These are phyloP conservation scores for Kernera saxatilis DNA, from an alignment of 345 rosid species.

Conservation along the genomic window DNA sequence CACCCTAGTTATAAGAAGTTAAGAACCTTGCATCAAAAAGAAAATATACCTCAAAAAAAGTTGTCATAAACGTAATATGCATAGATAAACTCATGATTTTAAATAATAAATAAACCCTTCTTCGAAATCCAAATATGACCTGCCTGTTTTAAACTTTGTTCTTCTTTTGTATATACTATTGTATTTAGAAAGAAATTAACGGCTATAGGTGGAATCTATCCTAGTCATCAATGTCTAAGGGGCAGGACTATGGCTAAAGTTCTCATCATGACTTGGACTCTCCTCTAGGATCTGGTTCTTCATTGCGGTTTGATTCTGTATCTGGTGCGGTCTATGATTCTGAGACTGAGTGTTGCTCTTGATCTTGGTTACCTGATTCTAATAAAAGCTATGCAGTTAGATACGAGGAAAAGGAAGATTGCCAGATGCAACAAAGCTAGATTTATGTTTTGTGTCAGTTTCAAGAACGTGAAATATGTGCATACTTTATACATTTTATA, in stretches of 20 bases:
- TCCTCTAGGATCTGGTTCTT: neutral
- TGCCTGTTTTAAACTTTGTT: neutral
- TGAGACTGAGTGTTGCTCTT: conserved; percentile 15
- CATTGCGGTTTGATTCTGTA: neutral
- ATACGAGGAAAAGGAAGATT: neutral
- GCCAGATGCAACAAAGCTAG: neutral
- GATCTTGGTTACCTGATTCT: conserved; percentile 38
- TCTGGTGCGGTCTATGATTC: neutral
- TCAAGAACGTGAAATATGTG: neutral
- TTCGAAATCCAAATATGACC: neutral
- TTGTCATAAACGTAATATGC: neutral
- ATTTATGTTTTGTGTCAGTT: neutral
- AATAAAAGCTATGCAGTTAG: conserved; percentile 7
- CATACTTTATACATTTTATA: neutral
- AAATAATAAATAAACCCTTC: neutral
- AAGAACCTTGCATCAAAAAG: neutral
- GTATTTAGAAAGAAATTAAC: neutral
- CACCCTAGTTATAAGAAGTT: neutral
- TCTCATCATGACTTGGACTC: neutral
- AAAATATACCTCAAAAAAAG: neutral
- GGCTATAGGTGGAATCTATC: neutral
- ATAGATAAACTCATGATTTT: neutral
- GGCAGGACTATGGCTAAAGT: neutral
- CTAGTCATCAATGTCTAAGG: conserved; percentile 31
- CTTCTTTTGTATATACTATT: neutral